phyloP scores from a whole-genome alignment of 257 asterid genomes.

The Nicotiana attenuata region DNA sequence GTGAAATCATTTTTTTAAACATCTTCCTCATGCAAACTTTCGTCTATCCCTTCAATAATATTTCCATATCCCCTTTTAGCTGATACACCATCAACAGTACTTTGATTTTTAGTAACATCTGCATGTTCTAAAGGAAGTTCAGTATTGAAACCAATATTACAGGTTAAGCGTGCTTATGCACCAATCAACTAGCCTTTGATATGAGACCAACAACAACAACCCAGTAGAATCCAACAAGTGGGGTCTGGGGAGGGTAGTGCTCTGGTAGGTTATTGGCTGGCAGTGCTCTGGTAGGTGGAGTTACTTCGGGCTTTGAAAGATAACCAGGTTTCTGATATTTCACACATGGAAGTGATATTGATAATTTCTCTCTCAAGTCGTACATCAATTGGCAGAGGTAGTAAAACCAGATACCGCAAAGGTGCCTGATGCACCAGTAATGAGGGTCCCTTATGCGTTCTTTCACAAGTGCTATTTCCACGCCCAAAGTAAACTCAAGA shows the following conservation, averaged over 20 bases:
- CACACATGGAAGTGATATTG: neutral
- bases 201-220: too few relatives aligned
- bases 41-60: neutral
- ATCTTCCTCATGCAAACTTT: neutral
- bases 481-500: neutral
- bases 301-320: neutral
- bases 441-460: neutral
- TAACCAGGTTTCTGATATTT: neutral
- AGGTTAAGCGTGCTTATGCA: neutral
- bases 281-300: neutral
- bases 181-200: neutral
- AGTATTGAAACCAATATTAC: neutral
- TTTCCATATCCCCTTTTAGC: neutral
- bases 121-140: neutral
- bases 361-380: neutral
- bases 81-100: neutral
- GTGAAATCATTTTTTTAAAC: neutral
- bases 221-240: too few relatives aligned
- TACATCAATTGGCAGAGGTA: neutral
- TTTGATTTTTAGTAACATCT: neutral
- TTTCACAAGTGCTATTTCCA: neutral
- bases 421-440: constrained; percentile 2
- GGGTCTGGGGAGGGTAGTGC: too few relatives aligned
- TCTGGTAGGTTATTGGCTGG: too few relatives aligned
- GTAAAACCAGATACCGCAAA: neutral